Base-by-base conservation (phyloP, 2,329 filamentous ascomycete species). In the Phyllosticta citrichinensis region DNA sequence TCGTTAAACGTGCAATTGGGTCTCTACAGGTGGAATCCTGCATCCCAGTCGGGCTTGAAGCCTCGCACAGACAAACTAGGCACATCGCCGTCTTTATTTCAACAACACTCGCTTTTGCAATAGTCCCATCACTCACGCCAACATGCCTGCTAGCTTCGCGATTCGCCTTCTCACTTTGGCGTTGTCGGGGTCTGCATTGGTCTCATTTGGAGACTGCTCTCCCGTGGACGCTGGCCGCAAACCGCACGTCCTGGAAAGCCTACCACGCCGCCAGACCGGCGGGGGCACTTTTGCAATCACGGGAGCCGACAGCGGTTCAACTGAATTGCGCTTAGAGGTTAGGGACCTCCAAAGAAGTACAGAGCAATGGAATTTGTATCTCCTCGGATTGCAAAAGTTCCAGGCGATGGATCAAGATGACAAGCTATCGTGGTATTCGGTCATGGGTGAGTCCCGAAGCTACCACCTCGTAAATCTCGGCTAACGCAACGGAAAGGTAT, bases 291-390 rank as follows among this genome's bases (percentile, higher is more conserved):
- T 69, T 20, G 68, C 68, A 6, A 57, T 71, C 10, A 62, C 61
- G 24, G 66, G 65, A 12, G 47, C 67, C 1, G 63, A 63, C 33
- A 54, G 54, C 5, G 25, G 19, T 53, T 69, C 71, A 5, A 62
- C 71, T 19, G 68, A 74, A 47, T 68, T 73, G 17, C 82, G 90
- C 64, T 79, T 80, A 56, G 88, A 94, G 68, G 83, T 95, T 64
- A 80, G 86, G 54, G 76, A 87, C 50, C 77, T 95, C 66, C 75
- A 80, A 59, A 81, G 89, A 62, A 72, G 78, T 17, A 70, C 80
- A 9, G 84, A 89, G 67, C 81, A 82, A 69, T 91, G 87, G 84
- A 90, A 89, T 69, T 74, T 95, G 62, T 95, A 87, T 72, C 77
- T 95, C 25, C 80, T 93, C 56, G 87, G 87, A 12, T 79, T 94